Evolutionary conservation across 306 rosid genomes (phyloP), one percentile per base, ranked within the genome.

Genomic region (Prunus mongolica): DNA sequence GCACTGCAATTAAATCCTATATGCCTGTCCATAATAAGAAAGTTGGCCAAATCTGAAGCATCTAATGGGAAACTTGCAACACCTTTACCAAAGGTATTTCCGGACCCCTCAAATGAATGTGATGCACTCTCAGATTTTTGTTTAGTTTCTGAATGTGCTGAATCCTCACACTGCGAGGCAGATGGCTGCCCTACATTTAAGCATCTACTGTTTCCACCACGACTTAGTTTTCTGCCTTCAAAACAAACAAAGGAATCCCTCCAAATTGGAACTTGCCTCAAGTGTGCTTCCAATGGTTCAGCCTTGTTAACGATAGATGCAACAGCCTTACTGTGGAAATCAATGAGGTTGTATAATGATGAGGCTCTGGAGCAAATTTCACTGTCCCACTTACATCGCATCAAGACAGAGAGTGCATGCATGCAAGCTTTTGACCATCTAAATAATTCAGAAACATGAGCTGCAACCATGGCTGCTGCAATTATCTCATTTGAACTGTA

Each of bases 391-490:
- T 92, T 92, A 84, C 98, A 94, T 13, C 96, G 88, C 88, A 92
- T 92, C 75, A 94, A 80, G 73, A 92, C 91, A 76, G 96, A 87
- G 56, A 94, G 88, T 56, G 98, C 95, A 87, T 83, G 97, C 98
- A 90, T 94, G 86, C 98, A 94, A 84, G 98, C 98, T 83, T 92
- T 94, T 57, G 98, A 94, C 72, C 85, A 87, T 80, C 98, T 86
- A 78, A 94, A 94, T 80, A 94, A 81, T 69, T 94, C 98, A 76
- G 98, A 92, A 80, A 94, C 88, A 84, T 94, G 98, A 24, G 98
- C 98, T 4, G 98, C 98, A 84, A 94, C 98, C 98, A 94, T 94
- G n/a, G 98, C 98, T 80, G 98, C 98, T 61, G 98, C 98, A 79
- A 94, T 96, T 78, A 94, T 94, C 87, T 94, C 98, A 69, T 90